Evolutionary conservation across 148 eudicot genomes (phyloP).

Genomic region (Rhododendron ferrugineum): DNA sequence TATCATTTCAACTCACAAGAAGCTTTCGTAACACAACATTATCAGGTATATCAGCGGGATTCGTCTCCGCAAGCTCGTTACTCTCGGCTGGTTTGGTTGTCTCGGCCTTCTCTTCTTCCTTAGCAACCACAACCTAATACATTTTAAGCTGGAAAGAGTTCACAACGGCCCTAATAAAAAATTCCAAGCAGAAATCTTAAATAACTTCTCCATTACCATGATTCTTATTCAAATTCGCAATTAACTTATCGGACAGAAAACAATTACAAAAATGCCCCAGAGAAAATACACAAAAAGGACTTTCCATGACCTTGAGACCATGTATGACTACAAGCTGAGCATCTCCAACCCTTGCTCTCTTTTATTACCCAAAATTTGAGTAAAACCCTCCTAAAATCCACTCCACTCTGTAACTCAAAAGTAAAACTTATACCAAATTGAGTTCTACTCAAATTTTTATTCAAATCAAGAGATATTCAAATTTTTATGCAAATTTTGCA

Average conservation of each 20-base stretch:
- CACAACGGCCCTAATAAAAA: too few relatives aligned
- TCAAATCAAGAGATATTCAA: neutral
- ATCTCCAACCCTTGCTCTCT: neutral
- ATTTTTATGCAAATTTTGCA: neutral
- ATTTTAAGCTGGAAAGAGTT: neutral
- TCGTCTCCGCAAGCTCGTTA: conserved; percentile 25
- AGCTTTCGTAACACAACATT: conserved; percentile 72
- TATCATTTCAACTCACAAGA: conserved; percentile 79
- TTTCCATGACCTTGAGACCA: neutral
- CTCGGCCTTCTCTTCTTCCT: conserved; percentile 32
- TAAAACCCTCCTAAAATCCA: neutral
- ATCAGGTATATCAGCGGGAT: conserved; percentile 41
- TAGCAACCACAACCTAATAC: conserved; percentile 29
- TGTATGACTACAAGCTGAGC: neutral
- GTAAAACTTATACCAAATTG: neutral
- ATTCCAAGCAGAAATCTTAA: neutral
- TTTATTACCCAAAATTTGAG: neutral
- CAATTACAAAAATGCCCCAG: neutral
- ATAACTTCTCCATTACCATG: neutral
- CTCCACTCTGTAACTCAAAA: neutral
- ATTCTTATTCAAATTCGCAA: neutral
- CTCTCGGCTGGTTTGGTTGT: conserved; percentile 21
- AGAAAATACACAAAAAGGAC: neutral
- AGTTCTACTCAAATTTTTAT: neutral
- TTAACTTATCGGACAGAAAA: neutral